Percentiles rank a stretch among this genome's conserved stretches.
Conservation (phyloP, 169 alveolate species). For the Eimeria sp. region DNA sequence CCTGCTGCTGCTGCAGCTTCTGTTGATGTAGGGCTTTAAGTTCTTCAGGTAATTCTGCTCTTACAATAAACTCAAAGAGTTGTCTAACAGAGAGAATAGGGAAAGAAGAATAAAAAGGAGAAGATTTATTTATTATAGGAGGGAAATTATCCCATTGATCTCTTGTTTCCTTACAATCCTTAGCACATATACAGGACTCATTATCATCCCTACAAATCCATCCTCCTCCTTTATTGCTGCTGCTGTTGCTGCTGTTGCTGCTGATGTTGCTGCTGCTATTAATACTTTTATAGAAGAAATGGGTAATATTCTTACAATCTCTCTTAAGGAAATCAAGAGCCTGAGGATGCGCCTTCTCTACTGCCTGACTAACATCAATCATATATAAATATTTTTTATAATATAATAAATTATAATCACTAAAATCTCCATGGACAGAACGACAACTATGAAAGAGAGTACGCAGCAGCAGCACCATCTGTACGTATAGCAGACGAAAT, state of each 20-base stretch:
- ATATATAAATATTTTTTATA: slow-evolving; percentile 93
- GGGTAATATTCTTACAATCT: slow-evolving; percentile 98
- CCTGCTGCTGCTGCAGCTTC: slow-evolving; percentile 63
- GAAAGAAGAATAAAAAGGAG: neutral
- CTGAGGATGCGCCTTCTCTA: slow-evolving; percentile 99
- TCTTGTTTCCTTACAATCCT: slow-evolving; percentile 22
- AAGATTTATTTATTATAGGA: neutral
- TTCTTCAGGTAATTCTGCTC: slow-evolving; percentile 77
- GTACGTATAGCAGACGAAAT: slow-evolving; percentile 42
- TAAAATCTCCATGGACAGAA: slow-evolving; percentile 99
- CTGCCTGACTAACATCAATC: slow-evolving; percentile 99
- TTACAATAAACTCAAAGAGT: slow-evolving; percentile 68
- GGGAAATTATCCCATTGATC: slow-evolving; percentile 23
- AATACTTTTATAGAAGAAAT: slow-evolving; percentile 90
- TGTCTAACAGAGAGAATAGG: slow-evolving; percentile 12
- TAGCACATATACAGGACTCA: no score
- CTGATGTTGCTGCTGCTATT: slow-evolving; percentile 1
- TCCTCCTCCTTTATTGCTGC: slow-evolving; percentile 23
- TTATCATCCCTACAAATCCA: neutral
- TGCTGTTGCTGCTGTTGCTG: slow-evolving; percentile 41
- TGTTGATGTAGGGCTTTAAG: slow-evolving; percentile 55
- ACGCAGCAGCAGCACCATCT: slow-evolving; percentile 77
- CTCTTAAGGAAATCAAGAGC: slow-evolving; percentile 99
- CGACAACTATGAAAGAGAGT: slow-evolving; percentile 90
- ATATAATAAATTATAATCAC: slow-evolving; percentile 98